These are phyloP conservation scores for Trichoderma cornu-damae DNA, from an alignment of 2,329 filamentous ascomycete genomes.

Conservation along the genomic window DNA sequence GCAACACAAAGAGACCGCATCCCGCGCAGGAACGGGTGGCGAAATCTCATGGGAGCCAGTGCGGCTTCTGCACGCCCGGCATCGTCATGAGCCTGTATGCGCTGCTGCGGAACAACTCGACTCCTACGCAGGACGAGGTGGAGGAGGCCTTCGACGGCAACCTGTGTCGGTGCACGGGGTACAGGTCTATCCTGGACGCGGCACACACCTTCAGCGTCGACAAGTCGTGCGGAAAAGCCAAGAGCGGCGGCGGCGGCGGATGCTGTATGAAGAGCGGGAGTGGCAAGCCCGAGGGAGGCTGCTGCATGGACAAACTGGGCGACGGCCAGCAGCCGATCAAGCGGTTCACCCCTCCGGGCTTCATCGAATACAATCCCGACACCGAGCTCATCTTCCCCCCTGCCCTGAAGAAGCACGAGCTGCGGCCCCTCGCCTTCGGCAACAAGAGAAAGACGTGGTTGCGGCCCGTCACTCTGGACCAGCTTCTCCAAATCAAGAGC, in stretches of 20 bases:
- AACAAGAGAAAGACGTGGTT: constrained; percentile 96
- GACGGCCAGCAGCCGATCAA: constrained; percentile 54
- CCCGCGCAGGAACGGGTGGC: constrained; percentile 88
- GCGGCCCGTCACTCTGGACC: constrained; percentile 76
- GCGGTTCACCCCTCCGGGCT: constrained; percentile 77
- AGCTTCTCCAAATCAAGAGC: constrained; percentile 87
- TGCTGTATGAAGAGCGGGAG: constrained; percentile 67
- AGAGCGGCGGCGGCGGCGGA: constrained; percentile 43
- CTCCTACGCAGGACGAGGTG: constrained; percentile 73
- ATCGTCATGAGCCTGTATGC: constrained; percentile 99
- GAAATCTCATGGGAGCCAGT: constrained; percentile 87
- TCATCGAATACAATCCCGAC: constrained; percentile 90
- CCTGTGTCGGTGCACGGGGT: constrained; percentile 90
- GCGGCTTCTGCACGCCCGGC: constrained; percentile 89
- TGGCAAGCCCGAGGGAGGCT: constrained; percentile 42
- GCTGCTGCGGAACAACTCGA: constrained; percentile 75
- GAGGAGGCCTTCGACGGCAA: constrained; percentile 98
- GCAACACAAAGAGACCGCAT: constrained; percentile 79
- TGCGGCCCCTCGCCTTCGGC: constrained; percentile 78
- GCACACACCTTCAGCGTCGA: constrained; percentile 78
- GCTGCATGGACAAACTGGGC: constrained; percentile 61
- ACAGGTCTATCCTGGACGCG: constrained; percentile 87
- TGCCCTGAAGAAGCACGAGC: constrained; percentile 72
- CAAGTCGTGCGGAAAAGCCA: constrained; percentile 47
- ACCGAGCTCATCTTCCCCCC: constrained; percentile 96